Evolutionary conservation across 768 basidiomycete species (phyloP).

Genomic region (Sporobolomyces roseus): DNA sequence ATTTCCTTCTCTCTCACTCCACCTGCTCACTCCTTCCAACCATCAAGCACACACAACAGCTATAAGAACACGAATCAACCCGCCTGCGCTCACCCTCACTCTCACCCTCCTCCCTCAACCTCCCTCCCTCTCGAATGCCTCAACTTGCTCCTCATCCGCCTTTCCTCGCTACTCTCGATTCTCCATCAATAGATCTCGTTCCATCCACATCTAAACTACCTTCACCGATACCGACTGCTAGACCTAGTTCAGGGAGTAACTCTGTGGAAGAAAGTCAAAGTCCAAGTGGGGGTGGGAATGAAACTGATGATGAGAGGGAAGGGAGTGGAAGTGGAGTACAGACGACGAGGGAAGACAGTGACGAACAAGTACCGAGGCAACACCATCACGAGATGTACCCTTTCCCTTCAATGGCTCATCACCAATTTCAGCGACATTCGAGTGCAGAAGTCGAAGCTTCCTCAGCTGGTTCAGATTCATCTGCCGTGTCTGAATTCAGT

Average conservation of each 20-base stretch:
- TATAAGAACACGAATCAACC: too few species aligned
- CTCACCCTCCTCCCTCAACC: neutral
- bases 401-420: slow-evolving; percentile 6
- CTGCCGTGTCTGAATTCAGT: neutral
- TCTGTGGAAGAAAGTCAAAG: neutral
- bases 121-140: neutral
- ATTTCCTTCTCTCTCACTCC: too few species aligned
- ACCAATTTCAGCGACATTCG: slow-evolving; percentile 8
- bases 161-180: too few species aligned
- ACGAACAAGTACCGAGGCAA: slow-evolving; percentile 1
- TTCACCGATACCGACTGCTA: neutral
- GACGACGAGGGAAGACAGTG: neutral
- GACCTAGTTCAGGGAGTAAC: neutral
- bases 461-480: slow-evolving; percentile 8
- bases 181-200: too few species aligned
- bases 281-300: slow-evolving; percentile 17
- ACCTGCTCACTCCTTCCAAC: too few species aligned
- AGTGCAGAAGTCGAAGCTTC: slow-evolving; percentile 13
- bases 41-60: too few species aligned
- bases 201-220: too few species aligned
- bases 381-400: slow-evolving; percentile 26
- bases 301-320: slow-evolving; percentile 29
- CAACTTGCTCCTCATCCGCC: too few species aligned
- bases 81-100: too few species aligned
- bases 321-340: slow-evolving; percentile 5